Evolutionary conservation across 2,329 filamentous ascomycete species (phyloP), one percentile per base, ranked within the genome.

Genomic region (Ustilaginoidea virens): DNA sequence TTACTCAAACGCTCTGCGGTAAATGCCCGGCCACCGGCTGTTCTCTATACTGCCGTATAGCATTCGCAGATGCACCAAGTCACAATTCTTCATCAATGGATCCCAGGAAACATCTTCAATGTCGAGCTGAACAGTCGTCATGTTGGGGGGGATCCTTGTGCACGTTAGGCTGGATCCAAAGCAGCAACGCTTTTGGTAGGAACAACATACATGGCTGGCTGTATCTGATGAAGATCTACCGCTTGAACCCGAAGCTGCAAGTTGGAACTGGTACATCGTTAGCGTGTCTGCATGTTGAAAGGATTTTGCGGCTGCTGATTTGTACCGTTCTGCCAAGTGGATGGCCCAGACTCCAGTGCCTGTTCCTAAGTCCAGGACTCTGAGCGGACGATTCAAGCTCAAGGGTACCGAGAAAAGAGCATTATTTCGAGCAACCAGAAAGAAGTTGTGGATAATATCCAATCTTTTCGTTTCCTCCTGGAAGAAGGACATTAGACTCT

Each of bases 331-430:
- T 37, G 80, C 79, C 55, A 93, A 78, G 40, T 87, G 79, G 42
- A 92, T 80, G 23, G 79, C 72, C 87, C 87, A 96, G 36, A 92
- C 87, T 22, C 83, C 85, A 1, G 83, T 92, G 13, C 86, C 87
- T 37, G 79, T 86, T 23, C 85, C 87, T 30, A 93, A 47, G 43
- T 79, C 74, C 23, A 79, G 47, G 27, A 78, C 61, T 28, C 57
- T 53, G 17, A 45, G 46, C 4, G 25, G 30, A 26, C 30, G 35
- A 29, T 26, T 30, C 15, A 42, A 37, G 18, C 23, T 37, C 31
- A 35, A 32, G 5, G 30, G 25, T 17, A 25, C 12, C 17, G 30
- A 38, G 31, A 32, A 50, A 2, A 46, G 37, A 18, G 40, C 41
- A 2, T 61, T 50, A 21, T 64, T 59, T 37, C 77, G 71, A 28